Evolutionary conservation across 257 asterid genomes (phyloP).

Genomic region (Dorcoceras hygrometricum): DNA sequence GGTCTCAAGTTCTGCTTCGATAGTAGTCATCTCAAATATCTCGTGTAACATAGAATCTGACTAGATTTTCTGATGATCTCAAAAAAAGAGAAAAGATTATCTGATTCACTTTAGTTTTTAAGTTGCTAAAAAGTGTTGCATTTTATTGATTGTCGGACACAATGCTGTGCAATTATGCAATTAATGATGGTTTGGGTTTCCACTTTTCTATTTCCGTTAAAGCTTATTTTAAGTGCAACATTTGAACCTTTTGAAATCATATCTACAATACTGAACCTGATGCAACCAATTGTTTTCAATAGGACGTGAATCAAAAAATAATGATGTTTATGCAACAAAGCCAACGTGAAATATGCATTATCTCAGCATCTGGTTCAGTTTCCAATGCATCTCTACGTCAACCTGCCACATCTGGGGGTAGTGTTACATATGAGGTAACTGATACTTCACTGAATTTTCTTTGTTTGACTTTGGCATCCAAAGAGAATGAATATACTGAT

Average conservation of each 20-base stretch:
- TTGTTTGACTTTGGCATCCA: background rate
- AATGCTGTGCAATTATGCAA: background rate
- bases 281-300: constrained; percentile 15
- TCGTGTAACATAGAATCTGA: too few relatives aligned
- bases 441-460: background rate
- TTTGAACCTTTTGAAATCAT: background rate
- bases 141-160: background rate
- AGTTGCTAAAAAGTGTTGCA: background rate
- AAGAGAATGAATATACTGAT: background rate
- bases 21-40: too few relatives aligned
- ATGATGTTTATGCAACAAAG: constrained; percentile 49
- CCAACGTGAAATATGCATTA: constrained; percentile 50
- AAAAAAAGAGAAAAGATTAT: too few relatives aligned
- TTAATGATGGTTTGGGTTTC: background rate
- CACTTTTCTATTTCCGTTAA: too few relatives aligned
- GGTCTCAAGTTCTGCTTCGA: background rate
- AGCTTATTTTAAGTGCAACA: background rate
- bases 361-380: constrained; percentile 60
- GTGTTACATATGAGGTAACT: constrained; percentile 51
- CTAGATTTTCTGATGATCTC: too few relatives aligned
- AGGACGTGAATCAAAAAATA: constrained; percentile 63
- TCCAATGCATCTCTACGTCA: constrained; percentile 61
- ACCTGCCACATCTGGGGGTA: constrained; percentile 65
- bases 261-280: background rate
- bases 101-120: background rate